phyloP scores from a whole-genome alignment of 129 eudicot genomes.

The Artemisia argyi region DNA sequence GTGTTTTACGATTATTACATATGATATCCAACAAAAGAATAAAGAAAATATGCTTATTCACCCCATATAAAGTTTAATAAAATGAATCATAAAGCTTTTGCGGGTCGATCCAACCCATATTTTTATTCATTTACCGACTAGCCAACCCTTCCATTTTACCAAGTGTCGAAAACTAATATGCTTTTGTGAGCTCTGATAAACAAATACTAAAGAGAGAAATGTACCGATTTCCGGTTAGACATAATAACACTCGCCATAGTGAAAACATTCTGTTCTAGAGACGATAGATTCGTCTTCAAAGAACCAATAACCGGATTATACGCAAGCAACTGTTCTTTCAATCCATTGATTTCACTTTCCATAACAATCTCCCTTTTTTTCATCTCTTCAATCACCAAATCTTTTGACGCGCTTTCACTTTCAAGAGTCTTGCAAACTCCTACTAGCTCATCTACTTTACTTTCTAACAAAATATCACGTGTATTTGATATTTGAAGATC shows the following conservation, averaged over 20 bases:
- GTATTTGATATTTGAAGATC: slow-evolving; percentile 79
- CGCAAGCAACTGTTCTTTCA: slow-evolving; percentile 58
- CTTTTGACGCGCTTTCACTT: slow-evolving; percentile 55
- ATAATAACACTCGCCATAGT: slow-evolving; percentile 43
- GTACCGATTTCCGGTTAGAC: slow-evolving; percentile 52
- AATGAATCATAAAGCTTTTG: too few species aligned
- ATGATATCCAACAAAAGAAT: not conserved
- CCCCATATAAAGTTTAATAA: too few species aligned
- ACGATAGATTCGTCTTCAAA: slow-evolving; percentile 51
- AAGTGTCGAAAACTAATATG: not conserved
- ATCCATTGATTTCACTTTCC: slow-evolving; percentile 62
- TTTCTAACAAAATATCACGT: slow-evolving; percentile 59
- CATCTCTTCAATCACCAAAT: slow-evolving; percentile 63
- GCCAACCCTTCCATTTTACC: not conserved
- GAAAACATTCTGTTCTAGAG: slow-evolving; percentile 61
- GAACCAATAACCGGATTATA: slow-evolving; percentile 59
- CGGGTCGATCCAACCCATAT: not conserved
- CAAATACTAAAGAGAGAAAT: not conserved
- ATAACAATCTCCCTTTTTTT: slow-evolving; percentile 44
- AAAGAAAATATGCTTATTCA: not conserved
- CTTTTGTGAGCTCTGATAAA: not conserved
- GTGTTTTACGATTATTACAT: not conserved
- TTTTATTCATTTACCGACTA: not conserved
- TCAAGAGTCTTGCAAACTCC: slow-evolving; percentile 67
- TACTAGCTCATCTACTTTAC: slow-evolving; percentile 68